These are phyloP conservation scores for Monilinia laxa DNA, from an alignment of 2,329 filamentous ascomycete species.

Conservation along the genomic window DNA sequence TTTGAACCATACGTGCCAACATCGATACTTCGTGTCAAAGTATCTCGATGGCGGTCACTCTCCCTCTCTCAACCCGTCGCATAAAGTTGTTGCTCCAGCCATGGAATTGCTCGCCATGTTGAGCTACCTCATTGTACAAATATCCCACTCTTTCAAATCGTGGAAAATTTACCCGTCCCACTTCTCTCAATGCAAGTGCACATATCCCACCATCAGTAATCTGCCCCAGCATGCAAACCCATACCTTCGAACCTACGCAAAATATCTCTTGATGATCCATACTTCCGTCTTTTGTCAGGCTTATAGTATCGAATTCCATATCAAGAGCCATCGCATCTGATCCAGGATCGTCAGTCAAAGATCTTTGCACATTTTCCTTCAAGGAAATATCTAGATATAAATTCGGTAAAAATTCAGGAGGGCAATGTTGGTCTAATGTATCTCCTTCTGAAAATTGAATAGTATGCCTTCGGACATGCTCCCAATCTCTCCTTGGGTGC, in stretches of 20 bases:
- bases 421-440: background rate
- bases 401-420: background rate
- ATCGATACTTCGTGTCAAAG: background rate
- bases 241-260: background rate
- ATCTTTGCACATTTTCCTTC: background rate
- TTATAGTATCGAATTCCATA: background rate
- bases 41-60: background rate
- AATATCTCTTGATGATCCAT: background rate
- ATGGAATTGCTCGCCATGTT: background rate
- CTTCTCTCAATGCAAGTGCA: background rate
- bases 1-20: no score
- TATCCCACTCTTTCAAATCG: constrained; percentile 2
- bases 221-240: background rate
- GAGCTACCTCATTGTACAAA: constrained; percentile 2
- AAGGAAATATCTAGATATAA: constrained; percentile 1
- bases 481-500: background rate
- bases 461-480: background rate
- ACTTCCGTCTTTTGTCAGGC: background rate
- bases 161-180: background rate
- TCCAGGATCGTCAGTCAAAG: background rate
- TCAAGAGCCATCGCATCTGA: background rate
- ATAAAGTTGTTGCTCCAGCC: background rate
- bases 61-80: no score
- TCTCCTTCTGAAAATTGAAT: background rate
- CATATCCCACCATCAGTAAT: background rate